Percentiles rank a stretch among this genome's conserved stretches.
Evolutionary conservation across 2,329 filamentous ascomycete species (phyloP).

Genomic region (Aspergillus calidoustus): DNA sequence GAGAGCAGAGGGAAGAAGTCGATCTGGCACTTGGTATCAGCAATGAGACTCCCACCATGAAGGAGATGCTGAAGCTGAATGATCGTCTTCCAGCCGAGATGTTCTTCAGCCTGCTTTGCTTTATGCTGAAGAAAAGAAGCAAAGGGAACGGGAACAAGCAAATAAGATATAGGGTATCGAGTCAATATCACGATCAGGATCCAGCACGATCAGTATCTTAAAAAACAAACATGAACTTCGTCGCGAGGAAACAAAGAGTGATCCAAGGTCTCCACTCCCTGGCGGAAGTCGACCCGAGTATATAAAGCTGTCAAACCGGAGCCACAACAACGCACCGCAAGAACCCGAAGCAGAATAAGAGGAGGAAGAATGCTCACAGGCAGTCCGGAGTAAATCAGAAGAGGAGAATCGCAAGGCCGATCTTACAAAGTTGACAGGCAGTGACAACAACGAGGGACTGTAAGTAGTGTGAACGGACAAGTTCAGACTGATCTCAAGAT

Average conservation of each 20-base stretch:
- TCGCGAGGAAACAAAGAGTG: conserved; percentile 8
- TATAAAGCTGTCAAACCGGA: conserved; percentile 12
- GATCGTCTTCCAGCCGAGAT: conserved; percentile 3
- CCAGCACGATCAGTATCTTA: conserved; percentile 18
- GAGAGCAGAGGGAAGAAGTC: not conserved
- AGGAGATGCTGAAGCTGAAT: not conserved
- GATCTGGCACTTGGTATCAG: conserved; percentile 7
- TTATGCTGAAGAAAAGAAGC: conserved; percentile 19
- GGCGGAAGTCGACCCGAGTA: conserved; percentile 14
- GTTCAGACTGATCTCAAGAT: conserved; percentile 16
- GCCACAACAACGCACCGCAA: not conserved
- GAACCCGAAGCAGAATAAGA: not conserved
- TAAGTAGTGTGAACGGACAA: not conserved
- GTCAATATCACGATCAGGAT: conserved; percentile 17
- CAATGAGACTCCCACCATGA: not conserved
- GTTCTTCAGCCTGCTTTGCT: conserved; percentile 10
- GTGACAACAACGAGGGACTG: conserved; percentile 3
- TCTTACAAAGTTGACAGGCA: conserved; percentile 13
- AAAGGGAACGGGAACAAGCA: conserved; percentile 23
- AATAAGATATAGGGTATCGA: conserved; percentile 21
- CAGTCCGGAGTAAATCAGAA: not conserved
- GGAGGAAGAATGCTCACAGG: not conserved
- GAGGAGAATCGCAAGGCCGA: conserved; percentile 7
- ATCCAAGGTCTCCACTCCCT: conserved; percentile 9
- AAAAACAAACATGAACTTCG: conserved; percentile 22